Percentiles rank a stretch among this genome's conserved stretches.
Conservation (phyloP, 305 asterid species). For the Fraxinus latifolia region DNA sequence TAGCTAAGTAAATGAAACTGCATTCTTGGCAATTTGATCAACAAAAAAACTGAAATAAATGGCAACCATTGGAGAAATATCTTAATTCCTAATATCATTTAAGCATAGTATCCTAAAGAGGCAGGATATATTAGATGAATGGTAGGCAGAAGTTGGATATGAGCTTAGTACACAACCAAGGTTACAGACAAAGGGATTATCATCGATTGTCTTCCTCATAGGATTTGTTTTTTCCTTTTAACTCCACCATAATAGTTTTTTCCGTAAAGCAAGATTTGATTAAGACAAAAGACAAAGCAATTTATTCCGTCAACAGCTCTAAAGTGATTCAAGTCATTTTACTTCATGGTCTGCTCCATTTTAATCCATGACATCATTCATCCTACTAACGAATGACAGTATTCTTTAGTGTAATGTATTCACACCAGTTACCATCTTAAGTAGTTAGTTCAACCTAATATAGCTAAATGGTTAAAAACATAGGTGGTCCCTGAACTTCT, state of each 20-base stretch:
- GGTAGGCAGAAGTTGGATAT: background rate
- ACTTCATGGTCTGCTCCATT: background rate
- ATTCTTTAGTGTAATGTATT: background rate
- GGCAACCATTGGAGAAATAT: background rate
- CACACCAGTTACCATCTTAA: background rate
- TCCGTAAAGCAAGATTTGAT: background rate
- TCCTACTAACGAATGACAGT: background rate
- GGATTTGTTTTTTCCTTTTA: background rate
- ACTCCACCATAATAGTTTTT: background rate
- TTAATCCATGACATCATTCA: constrained; percentile 4
- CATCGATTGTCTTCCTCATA: background rate
- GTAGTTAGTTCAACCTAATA: constrained; percentile 1
- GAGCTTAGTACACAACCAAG: background rate
- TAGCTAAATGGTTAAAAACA: background rate
- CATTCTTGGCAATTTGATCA: background rate
- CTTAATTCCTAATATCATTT: background rate
- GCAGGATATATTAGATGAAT: background rate
- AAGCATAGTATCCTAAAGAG: background rate
- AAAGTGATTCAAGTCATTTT: background rate
- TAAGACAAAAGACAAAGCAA: background rate
- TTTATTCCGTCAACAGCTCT: background rate
- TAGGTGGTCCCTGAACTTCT: background rate
- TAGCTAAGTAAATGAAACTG: background rate
- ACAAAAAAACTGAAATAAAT: background rate
- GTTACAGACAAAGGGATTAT: background rate